These are phyloP conservation scores for Spathaspora boniae DNA, from an alignment of 805 yeast genomes.

Conservation along the genomic window DNA sequence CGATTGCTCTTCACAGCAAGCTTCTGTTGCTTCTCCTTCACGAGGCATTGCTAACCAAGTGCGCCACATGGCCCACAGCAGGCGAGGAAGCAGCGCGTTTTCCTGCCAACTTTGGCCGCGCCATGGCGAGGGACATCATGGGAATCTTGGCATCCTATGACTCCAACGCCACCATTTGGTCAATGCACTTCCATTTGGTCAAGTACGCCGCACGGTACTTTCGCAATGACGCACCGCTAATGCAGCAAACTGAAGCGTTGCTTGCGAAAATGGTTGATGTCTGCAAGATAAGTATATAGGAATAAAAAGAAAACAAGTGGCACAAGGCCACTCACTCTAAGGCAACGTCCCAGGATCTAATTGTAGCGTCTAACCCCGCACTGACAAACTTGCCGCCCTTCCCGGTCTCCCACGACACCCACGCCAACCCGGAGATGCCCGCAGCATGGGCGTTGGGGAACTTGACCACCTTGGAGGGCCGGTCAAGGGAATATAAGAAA, in stretches of 20 bases:
- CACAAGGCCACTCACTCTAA: constrained; percentile 1
- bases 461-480: constrained; percentile 76
- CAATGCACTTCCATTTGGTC: constrained; percentile 31
- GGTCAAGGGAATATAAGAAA: constrained; percentile 72
- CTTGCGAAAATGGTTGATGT: constrained; percentile 14
- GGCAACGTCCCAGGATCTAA: constrained; percentile 66
- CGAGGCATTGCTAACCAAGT: constrained; percentile 21
- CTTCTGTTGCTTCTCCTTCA: constrained; percentile 28
- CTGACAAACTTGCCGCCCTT: constrained; percentile 46
- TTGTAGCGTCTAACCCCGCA: constrained; percentile 77
- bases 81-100: constrained; percentile 20
- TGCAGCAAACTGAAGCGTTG: constrained; percentile 14
- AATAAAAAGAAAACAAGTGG: constrained; percentile 1
- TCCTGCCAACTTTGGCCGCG: constrained; percentile 22
- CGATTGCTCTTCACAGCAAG: constrained; percentile 26
- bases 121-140: constrained; percentile 31
- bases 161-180: constrained; percentile 29
- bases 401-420: constrained; percentile 47
- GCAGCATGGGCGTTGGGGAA: constrained; percentile 79
- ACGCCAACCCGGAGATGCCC: constrained; percentile 73
- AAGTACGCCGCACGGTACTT: constrained; percentile 23
- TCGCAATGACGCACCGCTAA: constrained; percentile 16
- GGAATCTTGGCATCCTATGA: constrained; percentile 40
- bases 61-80: constrained; percentile 12
- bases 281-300: constrained; percentile 4